These are phyloP conservation scores for Lindgomyces ingoldianus DNA, from an alignment of 495 filamentous ascomycete genomes.

Conservation along the genomic window DNA sequence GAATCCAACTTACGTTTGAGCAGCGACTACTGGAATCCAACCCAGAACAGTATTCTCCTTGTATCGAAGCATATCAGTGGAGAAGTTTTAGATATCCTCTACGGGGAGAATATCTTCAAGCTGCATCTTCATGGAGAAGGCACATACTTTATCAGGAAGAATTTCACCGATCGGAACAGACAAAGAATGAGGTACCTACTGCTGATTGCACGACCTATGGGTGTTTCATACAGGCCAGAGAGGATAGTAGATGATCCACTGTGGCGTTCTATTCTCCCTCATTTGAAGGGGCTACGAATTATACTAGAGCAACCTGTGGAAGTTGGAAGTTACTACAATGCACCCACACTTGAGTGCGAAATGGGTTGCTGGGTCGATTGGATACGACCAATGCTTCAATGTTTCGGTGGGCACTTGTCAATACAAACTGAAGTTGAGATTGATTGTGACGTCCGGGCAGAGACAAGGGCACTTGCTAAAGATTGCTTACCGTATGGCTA, in stretches of 20 bases:
- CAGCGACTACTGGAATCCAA: too few relatives aligned
- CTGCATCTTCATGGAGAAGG: not conserved
- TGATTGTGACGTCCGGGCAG: too few relatives aligned
- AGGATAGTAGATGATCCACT: not conserved
- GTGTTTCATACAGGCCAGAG: not conserved
- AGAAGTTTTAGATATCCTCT: not conserved
- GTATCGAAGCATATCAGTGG: too few relatives aligned
- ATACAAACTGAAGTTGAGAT: too few relatives aligned
- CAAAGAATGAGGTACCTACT: not conserved
- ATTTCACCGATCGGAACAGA: not conserved
- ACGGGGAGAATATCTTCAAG: not conserved
- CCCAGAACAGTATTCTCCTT: too few relatives aligned
- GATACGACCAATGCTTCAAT: too few relatives aligned
- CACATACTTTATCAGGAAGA: not conserved
- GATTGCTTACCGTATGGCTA: too few relatives aligned
- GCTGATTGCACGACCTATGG: not conserved
- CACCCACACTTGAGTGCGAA: not conserved
- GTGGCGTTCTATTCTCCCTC: not conserved
- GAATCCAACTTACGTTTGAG: too few relatives aligned
- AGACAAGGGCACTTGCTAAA: too few relatives aligned
- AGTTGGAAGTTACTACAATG: not conserved
- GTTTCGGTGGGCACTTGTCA: too few relatives aligned
- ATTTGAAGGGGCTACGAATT: not conserved
- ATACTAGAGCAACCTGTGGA: not conserved
- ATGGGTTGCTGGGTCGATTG: not conserved